Conservation (phyloP, 768 basidiomycete species). For the Russula brevipes region DNA sequence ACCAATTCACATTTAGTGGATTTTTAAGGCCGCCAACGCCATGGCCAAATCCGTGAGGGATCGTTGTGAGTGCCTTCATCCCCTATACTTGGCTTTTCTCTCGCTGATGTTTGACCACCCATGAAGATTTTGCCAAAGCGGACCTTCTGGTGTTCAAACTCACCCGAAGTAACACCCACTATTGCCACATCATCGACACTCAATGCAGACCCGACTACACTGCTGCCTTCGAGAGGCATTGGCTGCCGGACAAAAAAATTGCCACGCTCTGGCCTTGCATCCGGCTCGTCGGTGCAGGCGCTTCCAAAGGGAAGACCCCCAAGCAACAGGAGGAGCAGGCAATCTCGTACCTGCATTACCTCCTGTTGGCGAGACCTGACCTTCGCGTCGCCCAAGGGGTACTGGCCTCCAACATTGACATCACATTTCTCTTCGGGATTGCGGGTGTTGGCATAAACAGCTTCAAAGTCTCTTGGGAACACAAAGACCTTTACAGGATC, state of each 20-base stretch:
- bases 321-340: background rate
- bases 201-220: background rate
- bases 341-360: background rate
- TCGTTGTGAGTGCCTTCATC: background rate
- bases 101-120: background rate
- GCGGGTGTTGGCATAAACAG: background rate
- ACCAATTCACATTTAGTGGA: background rate
- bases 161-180: background rate
- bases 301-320: background rate
- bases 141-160: background rate
- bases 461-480: background rate
- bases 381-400: background rate
- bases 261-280: background rate
- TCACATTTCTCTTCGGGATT: background rate
- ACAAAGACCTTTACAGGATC: background rate
- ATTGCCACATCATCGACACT: background rate
- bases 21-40: background rate
- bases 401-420: no score
- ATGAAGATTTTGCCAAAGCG: no score
- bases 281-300: background rate
- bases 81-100: background rate
- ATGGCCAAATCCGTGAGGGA: background rate
- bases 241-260: background rate
- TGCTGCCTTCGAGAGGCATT: background rate
- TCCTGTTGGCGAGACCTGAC: background rate